Evolutionary conservation across 1,284 basidiomycete genomes (phyloP), one percentile per base, ranked within the genome.

Genomic region (Anthracocystis setariae): DNA sequence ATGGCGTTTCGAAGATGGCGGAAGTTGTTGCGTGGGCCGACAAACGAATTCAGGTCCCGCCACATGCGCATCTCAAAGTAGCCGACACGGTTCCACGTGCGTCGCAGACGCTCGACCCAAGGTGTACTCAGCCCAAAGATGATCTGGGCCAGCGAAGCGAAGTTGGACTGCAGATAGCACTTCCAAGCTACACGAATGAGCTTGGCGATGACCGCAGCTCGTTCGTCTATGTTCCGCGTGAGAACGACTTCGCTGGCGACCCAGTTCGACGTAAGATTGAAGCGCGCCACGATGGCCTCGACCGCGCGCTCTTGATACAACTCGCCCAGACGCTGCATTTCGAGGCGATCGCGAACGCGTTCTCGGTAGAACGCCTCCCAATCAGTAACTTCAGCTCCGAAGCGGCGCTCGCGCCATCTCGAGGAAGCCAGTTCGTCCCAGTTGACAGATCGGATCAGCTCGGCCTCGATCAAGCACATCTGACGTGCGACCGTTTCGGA

Each of bases 171-270:
- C 42, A 86, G 85, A 81, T 93, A 95, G 54, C 90, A 89, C 89
- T 92, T 92, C 92, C 90, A 93, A 44, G 93, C 92, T 63, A 95
- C 86, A 29, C 92, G 89, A 73, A 95, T 90, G 79, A 94, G 90
- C 84, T 93, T 94, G 64, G 85, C 86, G 54, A 92, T 87, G 25
- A 94, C 84, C 42, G 86, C 79, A 17, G 87, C 87, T 18, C 93
- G 86, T 65, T 92, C 90, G 54, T 85, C 79, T 25, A 82, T 44
- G 52, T 73, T 78, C 20, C 75, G 74, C 21, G 84, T 84, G 3
- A 84, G 73, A 0, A 85, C 81, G 56, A 93, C 87, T 84, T 94
- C 92, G 20, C 91, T 90, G 17, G 89, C 86, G 7, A 91, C 88
- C 82, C 93, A 95, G 76, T 91, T 91, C 7, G 90, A 89, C 76